Evolutionary conservation across 345 rosid genomes (phyloP).

Genomic region (Sisymbrium altissimum): DNA sequence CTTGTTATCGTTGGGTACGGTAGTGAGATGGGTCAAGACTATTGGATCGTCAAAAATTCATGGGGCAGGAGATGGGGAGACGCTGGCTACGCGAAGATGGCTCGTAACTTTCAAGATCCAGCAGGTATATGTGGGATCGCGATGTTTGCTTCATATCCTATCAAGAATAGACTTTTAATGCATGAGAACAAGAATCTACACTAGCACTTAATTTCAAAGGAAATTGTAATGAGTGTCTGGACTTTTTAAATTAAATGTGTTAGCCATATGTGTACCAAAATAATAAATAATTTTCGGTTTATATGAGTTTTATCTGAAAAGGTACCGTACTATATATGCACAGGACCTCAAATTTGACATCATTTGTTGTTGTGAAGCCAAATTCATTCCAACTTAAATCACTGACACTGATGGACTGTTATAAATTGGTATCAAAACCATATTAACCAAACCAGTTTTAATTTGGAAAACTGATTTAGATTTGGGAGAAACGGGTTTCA

Average conservation of each 20-base stretch:
- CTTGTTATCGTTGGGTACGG: conserved; percentile 82
- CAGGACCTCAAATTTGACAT: no score
- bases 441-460: no score
- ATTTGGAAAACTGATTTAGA: no score
- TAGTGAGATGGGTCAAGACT: conserved; percentile 60
- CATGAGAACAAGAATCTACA: conserved; percentile 4
- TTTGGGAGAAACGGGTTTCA: no score
- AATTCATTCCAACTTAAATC: no score
- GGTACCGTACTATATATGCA: no score
- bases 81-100: conserved; percentile 60
- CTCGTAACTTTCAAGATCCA: conserved; percentile 39
- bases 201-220: not conserved
- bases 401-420: no score
- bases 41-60: conserved; percentile 80
- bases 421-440: no score
- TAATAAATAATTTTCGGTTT: not conserved
- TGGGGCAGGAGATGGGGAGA: conserved; percentile 89
- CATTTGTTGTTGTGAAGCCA: no score
- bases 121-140: conserved; percentile 83
- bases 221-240: not conserved
- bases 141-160: conserved; percentile 67
- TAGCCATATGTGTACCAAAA: not conserved
- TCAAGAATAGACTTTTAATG: conserved; percentile 34
- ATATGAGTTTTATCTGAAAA: not conserved
- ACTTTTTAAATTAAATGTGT: not conserved